Base-by-base conservation (phyloP, 106 monocot species). In the Gastrodia elata region DNA sequence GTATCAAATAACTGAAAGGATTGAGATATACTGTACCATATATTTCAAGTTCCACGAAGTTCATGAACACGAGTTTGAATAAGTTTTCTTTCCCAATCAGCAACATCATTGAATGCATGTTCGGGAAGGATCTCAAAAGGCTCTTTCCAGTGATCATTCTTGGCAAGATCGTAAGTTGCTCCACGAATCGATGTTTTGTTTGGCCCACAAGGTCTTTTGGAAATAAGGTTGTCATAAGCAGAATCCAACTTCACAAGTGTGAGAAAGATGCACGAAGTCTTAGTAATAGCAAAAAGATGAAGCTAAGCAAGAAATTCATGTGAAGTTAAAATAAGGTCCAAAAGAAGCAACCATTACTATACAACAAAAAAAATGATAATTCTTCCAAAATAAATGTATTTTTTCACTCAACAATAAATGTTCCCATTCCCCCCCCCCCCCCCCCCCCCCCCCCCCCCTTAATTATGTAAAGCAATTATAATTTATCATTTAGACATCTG, bases 151-250 rank as follows among this genome's bases (percentile, higher is more conserved):
- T 76, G 80, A 70, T 83, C 91, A 74, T 85, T 86, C 84, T 87
- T 91, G 2, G 86, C 88, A 30, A 94, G 79, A 82, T 94, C 91
- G 35, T 83, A 94, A n/a, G 88, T 94, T 39, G 94, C 91, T 33
- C 86, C 91, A 71, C 80, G 82, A 44, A 94, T 94, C 5, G 91
- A 85, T 30, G 26, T 81, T 75, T 86, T 88, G 71, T 83, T 94
- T 28, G 91, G 91, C 10, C 86, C 94, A 56, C 94, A 94, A 0
- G 88, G 88, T 75, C 94, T 86, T 76, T 91, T 84, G 32, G 84
- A 87, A 24, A 84, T 94, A 38, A 94, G 79, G 46, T 74, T 68
- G 2, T 79, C 64, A 73, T 88, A 91, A 3, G 91, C 86, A 5
- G 68, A 64, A 57, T 91, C 79, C 36, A 93, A 71, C 89, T 93